Evolutionary conservation across 2,329 filamentous ascomycete species (phyloP).

Genomic region (Ceratocystis cubensis): DNA sequence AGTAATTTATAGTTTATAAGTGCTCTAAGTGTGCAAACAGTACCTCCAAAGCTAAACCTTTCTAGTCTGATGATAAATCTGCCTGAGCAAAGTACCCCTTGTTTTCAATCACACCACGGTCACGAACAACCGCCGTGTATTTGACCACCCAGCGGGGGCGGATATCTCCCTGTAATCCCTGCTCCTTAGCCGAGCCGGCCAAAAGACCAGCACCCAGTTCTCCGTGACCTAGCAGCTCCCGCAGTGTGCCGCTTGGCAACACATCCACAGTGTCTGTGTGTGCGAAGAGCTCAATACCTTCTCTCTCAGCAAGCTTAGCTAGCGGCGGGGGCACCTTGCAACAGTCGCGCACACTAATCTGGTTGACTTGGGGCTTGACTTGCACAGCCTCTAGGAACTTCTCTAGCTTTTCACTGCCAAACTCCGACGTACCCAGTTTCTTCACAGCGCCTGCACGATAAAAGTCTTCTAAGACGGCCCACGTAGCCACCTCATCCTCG

Average conservation of each 20-base stretch:
- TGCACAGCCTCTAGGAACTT: conserved; percentile 60
- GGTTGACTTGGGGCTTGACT: conserved; percentile 70
- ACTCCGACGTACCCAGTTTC: conserved; percentile 78
- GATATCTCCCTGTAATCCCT: conserved; percentile 62
- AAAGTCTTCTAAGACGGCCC: conserved; percentile 61
- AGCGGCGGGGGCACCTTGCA: conserved; percentile 88
- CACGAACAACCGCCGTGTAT: conserved; percentile 88
- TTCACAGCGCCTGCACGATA: conserved; percentile 58
- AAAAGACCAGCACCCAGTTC: conserved; percentile 64
- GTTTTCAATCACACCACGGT: conserved; percentile 91
- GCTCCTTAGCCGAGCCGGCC: conserved; percentile 32
- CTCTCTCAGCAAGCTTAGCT: conserved; percentile 67
- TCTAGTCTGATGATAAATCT: conserved; percentile 42
- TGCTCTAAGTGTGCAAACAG: not conserved
- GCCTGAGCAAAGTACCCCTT: conserved; percentile 94
- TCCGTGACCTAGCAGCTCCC: conserved; percentile 67
- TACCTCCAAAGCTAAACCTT: not conserved
- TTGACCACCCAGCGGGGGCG: conserved; percentile 90
- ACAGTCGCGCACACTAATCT: conserved; percentile 93
- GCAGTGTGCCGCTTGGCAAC: conserved; percentile 68
- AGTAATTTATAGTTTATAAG: not conserved
- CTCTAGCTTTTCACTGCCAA: conserved; percentile 70
- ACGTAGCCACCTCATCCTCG: conserved; percentile 54
- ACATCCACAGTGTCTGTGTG: conserved; percentile 93
- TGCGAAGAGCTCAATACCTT: conserved; percentile 76